Percentiles rank a stretch among this genome's conserved stretches.
phyloP scores from a whole-genome alignment of 805 yeast species.

The Saturnispora ahearnii region DNA sequence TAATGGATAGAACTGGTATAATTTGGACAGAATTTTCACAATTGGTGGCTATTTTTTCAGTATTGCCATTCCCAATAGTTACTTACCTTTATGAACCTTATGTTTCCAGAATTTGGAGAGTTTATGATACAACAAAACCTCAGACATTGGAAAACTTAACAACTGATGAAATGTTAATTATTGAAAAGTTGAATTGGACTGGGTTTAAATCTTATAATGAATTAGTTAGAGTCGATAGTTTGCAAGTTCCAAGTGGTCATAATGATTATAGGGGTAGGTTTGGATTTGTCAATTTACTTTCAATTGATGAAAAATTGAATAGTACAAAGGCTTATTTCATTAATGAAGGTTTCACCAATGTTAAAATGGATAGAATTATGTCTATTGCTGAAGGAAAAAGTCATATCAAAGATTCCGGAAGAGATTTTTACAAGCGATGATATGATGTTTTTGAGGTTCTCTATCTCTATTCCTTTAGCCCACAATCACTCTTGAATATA shows the following conservation, averaged over 20 bases:
- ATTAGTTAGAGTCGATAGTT: constrained; percentile 41
- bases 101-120: constrained; percentile 61
- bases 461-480: too few relatives aligned
- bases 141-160: constrained; percentile 58
- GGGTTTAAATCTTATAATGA: constrained; percentile 62
- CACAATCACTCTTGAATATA: too few relatives aligned
- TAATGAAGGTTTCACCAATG: constrained; percentile 68
- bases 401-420: constrained; percentile 57
- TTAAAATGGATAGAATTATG: constrained; percentile 80
- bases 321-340: constrained; percentile 41
- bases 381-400: constrained; percentile 65
- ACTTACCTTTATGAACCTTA: constrained; percentile 52
- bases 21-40: constrained; percentile 41
- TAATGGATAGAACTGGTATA: constrained; percentile 45
- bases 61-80: constrained; percentile 50
- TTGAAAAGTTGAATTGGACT: constrained; percentile 58
- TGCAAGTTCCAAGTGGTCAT: constrained; percentile 30
- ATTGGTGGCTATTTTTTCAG: constrained; percentile 32
- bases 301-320: constrained; percentile 30
- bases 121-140: constrained; percentile 53
- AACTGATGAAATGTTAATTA: constrained; percentile 52
- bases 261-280: constrained; percentile 28
- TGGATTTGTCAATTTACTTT: constrained; percentile 45
- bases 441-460: too few relatives aligned
- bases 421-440: constrained; percentile 29